phyloP scores from a whole-genome alignment of 2,329 filamentous ascomycete species.

The Capronia epimyces region DNA sequence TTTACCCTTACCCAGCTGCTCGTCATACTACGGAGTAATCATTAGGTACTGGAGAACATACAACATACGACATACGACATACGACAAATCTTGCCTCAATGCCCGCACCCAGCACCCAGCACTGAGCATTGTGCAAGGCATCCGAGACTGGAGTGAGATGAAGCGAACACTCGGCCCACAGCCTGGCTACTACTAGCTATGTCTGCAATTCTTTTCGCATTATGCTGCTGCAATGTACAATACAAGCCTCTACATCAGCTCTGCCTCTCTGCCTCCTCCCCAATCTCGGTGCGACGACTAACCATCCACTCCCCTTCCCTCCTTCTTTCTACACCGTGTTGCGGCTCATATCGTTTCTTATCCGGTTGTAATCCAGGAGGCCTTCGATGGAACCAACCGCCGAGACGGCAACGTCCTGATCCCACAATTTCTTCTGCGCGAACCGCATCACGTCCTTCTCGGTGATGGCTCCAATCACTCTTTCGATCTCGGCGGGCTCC shows the following conservation, averaged over 20 bases:
- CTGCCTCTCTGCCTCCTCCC: no score
- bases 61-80: no score
- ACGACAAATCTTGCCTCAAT: no score
- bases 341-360: constrained; percentile 78
- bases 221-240: constrained; percentile 20
- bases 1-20: no score
- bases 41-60: no score
- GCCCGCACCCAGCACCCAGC: no score
- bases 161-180: no score
- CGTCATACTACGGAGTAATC: no score
- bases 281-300: no score
- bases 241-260: constrained; percentile 9
- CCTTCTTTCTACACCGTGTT: constrained; percentile 47
- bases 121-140: no score
- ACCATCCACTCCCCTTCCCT: neutral
- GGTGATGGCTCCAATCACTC: constrained; percentile 78
- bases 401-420: constrained; percentile 89
- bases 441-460: constrained; percentile 98
- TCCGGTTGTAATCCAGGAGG: constrained; percentile 50
- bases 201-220: constrained; percentile 18
- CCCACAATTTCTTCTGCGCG: constrained; percentile 91
- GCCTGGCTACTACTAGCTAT: neutral
- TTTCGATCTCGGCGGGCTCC: constrained; percentile 89
- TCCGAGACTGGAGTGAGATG: no score
- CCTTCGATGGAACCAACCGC: constrained; percentile 92